Evolutionary conservation across 2,329 filamentous ascomycete species (phyloP), one percentile per base, ranked within the genome.

Genomic region (Gremmenia infestans): DNA sequence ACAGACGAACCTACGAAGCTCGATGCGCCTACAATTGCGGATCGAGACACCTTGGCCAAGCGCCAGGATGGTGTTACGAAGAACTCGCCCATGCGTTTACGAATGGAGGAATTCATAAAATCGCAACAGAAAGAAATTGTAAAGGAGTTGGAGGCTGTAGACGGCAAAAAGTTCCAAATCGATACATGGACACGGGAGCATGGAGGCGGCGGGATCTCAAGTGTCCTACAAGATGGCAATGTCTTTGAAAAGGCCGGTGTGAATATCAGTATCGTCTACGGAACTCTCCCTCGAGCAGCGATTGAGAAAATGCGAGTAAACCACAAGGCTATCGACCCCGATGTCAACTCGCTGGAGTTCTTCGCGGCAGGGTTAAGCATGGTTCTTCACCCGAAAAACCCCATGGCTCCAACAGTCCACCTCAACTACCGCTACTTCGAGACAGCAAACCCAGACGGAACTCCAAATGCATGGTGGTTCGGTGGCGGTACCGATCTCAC

Each of bases 361-460:
- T 99, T 97, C 72, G 94, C 93, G 19, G 89, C 93, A 1, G 94
- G 94, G 5, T 78, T 99, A 52, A 96, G 91, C 69, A 81, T 99
- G 72, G 93, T 99, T 25, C 78, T 97, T 52, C 94, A 99, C 72
- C 94, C 94, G 2, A 81, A 84, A 66, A 99, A 99, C 74, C 94
- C 94, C 48, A 96, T 96, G 87, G 93, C 93, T 7, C 94, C 94
- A 0, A 99, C 94, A 0, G 94, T 99, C 17, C 94, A 99, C 72
- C 81, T 99, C 65, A 99, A 99, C 78, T 97, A 97, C 78, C 86
- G 94, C 55, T 99, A 99, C 75, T 99, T 99, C 70, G 94, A 99
- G 77, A 99, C 94, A 1, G 88, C 89, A 58, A 88, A 93, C 66
- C 82, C 88, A 8, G 87, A 93, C 65, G 91, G 89, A 45, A 88